Evolutionary conservation across 2,329 filamentous ascomycete species (phyloP).

Genomic region (Trichoderma afroharzianum): DNA sequence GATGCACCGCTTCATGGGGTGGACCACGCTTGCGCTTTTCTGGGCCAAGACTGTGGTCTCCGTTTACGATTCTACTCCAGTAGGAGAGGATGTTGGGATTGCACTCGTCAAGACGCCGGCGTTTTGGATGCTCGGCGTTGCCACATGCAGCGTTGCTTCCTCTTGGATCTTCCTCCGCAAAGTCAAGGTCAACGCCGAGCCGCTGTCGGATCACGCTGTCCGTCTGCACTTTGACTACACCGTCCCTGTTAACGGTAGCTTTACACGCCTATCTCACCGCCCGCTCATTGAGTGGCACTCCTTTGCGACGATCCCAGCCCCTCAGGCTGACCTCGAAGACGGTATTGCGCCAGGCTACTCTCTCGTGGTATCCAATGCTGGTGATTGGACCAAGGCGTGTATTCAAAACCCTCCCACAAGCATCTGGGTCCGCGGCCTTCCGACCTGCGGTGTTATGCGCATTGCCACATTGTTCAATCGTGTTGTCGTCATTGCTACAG

Average conservation of each 20-base stretch:
- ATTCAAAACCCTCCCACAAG: constrained; percentile 59
- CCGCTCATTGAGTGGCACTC: constrained; percentile 71
- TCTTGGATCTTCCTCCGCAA: constrained; percentile 72
- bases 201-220: constrained; percentile 68
- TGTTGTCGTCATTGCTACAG: constrained; percentile 65
- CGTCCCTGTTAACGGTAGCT: constrained; percentile 47
- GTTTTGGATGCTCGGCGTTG: constrained; percentile 65
- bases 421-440: constrained; percentile 66
- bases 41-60: constrained; percentile 60
- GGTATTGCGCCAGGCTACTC: constrained; percentile 52
- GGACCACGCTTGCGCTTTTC: constrained; percentile 62
- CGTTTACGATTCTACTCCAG: constrained; percentile 41
- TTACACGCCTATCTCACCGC: constrained; percentile 55
- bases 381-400: constrained; percentile 67
- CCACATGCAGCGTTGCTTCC: constrained; percentile 62
- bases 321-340: constrained; percentile 30
- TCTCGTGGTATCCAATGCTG: constrained; percentile 66
- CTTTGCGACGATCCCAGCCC: constrained; percentile 69
- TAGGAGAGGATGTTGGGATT: constrained; percentile 32
- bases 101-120: constrained; percentile 38
- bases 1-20: constrained; percentile 70
- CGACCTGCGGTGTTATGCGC: constrained; percentile 64
- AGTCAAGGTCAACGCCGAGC: constrained; percentile 61
- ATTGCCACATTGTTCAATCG: constrained; percentile 63
- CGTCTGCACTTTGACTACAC: constrained; percentile 66